phyloP scores from a whole-genome alignment of 768 basidiomycete species.

The Russula sp. region DNA sequence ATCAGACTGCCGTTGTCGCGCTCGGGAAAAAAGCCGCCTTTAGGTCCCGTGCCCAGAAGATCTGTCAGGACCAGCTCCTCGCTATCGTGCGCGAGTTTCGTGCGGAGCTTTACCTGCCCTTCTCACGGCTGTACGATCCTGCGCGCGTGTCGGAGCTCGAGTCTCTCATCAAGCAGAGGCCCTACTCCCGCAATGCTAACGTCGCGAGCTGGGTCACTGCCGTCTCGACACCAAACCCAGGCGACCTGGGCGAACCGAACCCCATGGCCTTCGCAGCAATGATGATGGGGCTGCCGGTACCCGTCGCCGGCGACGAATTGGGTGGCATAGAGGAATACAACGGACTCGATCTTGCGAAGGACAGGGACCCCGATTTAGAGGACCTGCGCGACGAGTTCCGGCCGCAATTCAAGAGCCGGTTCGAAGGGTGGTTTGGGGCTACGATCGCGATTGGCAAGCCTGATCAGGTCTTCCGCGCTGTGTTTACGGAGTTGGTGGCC shows the following conservation, averaged over 20 bases:
- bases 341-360: slow-evolving; percentile 45
- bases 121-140: slow-evolving; percentile 43
- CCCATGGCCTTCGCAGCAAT: slow-evolving; percentile 61
- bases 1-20: slow-evolving; percentile 42
- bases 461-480: slow-evolving; percentile 31
- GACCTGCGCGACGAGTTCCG: slow-evolving; percentile 57
- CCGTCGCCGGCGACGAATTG: slow-evolving; percentile 34
- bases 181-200: slow-evolving; percentile 40
- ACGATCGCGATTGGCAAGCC: slow-evolving; percentile 38
- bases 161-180: slow-evolving; percentile 37
- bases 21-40: slow-evolving; percentile 31
- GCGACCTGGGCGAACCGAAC: slow-evolving; percentile 34
- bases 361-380: slow-evolving; percentile 48
- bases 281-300: slow-evolving; percentile 50
- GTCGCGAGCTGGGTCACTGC: slow-evolving; percentile 49
- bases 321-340: slow-evolving; percentile 45
- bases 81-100: slow-evolving; percentile 41
- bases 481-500: slow-evolving; percentile 42
- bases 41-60: slow-evolving; percentile 33
- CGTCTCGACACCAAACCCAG: slow-evolving; percentile 36
- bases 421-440: slow-evolving; percentile 51
- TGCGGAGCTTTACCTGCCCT: slow-evolving; percentile 40
- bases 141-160: slow-evolving; percentile 39
- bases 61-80: slow-evolving; percentile 49
- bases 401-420: slow-evolving; percentile 50